Percentiles rank a stretch among this genome's conserved stretches.
Evolutionary conservation across 2,329 filamentous ascomycete species (phyloP).

Genomic region (Thermochaetoides dissita): DNA sequence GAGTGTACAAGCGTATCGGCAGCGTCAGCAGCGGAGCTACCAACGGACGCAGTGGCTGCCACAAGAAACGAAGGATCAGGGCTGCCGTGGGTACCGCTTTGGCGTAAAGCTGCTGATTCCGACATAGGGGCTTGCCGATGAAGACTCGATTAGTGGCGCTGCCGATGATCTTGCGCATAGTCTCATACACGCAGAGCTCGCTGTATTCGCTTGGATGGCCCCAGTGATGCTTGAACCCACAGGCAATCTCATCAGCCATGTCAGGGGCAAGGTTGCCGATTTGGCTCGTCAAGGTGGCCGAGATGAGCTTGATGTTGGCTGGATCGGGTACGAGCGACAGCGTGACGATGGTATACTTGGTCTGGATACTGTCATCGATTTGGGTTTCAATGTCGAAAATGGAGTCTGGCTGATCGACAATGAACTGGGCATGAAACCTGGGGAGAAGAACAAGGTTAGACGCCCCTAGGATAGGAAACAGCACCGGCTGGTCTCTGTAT

Average conservation of each 20-base stretch:
- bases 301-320: conserved; percentile 17
- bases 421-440: conserved; percentile 18
- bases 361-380: conserved; percentile 15
- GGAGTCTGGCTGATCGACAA: conserved; percentile 19
- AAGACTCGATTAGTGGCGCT: conserved; percentile 21
- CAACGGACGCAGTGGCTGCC: conserved; percentile 14
- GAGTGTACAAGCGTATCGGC: conserved; percentile 15
- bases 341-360: conserved; percentile 17
- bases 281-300: conserved; percentile 18
- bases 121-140: conserved; percentile 19
- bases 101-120: conserved; percentile 17
- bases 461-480: conserved; percentile 16
- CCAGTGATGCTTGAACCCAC: conserved; percentile 16
- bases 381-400: conserved; percentile 15
- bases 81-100: conserved; percentile 14
- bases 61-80: conserved; percentile 12
- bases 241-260: conserved; percentile 18
- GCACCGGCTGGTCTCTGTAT: conserved; percentile 15
- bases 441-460: conserved; percentile 18
- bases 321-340: conserved; percentile 14
- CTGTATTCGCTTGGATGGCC: conserved; percentile 12
- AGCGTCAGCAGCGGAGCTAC: conserved; percentile 16
- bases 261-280: conserved; percentile 20
- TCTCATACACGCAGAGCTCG: conserved; percentile 16
- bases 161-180: conserved; percentile 16